Percentiles rank a stretch among this genome's conserved stretches.
These are phyloP conservation scores for Phytophthora lateralis DNA, from an alignment of 352 stramenopile genomes.

Conservation along the genomic window DNA sequence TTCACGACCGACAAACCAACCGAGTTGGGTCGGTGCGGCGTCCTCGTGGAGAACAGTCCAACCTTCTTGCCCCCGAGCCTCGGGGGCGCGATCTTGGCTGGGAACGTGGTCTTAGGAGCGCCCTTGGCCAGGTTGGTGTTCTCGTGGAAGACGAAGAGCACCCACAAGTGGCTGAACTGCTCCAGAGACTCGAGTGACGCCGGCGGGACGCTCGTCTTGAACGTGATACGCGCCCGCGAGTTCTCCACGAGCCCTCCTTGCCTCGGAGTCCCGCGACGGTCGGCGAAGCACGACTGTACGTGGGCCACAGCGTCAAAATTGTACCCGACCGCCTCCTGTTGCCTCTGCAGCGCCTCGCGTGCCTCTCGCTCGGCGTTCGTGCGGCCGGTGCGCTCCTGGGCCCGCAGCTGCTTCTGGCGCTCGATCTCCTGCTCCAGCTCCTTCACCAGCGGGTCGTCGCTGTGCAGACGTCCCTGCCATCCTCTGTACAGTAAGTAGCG, in stretches of 20 bases:
- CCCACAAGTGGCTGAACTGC: constrained; percentile 90
- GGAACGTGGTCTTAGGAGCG: constrained; percentile 64
- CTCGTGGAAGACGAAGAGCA: constrained; percentile 92
- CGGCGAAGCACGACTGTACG: constrained; percentile 86
- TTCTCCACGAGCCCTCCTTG: constrained; percentile 79
- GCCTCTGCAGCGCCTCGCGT: constrained; percentile 63
- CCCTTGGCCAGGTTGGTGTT: constrained; percentile 86
- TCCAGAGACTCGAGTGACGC: constrained; percentile 80
- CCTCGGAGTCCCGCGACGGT: constrained; percentile 85
- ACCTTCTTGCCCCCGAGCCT: constrained; percentile 82
- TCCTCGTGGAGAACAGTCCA: constrained; percentile 96
- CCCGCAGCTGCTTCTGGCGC: constrained; percentile 69
- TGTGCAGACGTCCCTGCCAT: constrained; percentile 11
- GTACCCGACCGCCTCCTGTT: constrained; percentile 71
- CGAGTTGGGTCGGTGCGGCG: constrained; percentile 96
- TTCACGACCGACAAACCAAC: constrained; percentile 93
- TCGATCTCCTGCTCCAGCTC: constrained; percentile 70
- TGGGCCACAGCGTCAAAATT: constrained; percentile 69
- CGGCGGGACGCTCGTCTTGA: constrained; percentile 76
- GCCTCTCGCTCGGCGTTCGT: constrained; percentile 76
- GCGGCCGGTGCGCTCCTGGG: constrained; percentile 73
- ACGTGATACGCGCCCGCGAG: constrained; percentile 70
- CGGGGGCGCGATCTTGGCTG: constrained; percentile 82
- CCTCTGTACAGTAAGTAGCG: constrained; percentile 20
- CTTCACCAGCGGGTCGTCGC: constrained; percentile 41